Evolutionary conservation across 2,329 filamentous ascomycete genomes (phyloP).

Genomic region (Fusarium sp.): DNA sequence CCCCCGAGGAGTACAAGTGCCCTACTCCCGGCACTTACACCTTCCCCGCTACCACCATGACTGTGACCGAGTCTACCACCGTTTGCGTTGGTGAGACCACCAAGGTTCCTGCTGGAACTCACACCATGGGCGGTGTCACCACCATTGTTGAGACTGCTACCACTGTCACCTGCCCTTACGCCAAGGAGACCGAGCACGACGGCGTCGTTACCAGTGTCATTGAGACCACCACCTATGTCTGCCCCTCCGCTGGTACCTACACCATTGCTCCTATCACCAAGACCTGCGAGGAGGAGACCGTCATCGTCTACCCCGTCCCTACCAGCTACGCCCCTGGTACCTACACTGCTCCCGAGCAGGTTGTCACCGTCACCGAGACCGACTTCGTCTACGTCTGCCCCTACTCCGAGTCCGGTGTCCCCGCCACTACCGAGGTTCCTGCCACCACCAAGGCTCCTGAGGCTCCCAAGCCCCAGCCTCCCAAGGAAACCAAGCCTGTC

Average conservation of each 20-base stretch:
- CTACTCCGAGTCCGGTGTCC: slow-evolving; percentile 60
- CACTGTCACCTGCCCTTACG: slow-evolving; percentile 76
- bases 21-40: slow-evolving; percentile 79
- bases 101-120: slow-evolving; percentile 69
- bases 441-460: slow-evolving; percentile 30
- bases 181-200: slow-evolving; percentile 69
- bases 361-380: slow-evolving; percentile 76
- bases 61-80: slow-evolving; percentile 73
- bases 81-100: slow-evolving; percentile 73
- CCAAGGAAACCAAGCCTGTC: slow-evolving; percentile 36
- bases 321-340: slow-evolving; percentile 74
- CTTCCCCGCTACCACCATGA: slow-evolving; percentile 77
- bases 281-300: slow-evolving; percentile 63
- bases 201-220: slow-evolving; percentile 73
- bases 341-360: slow-evolving; percentile 75
- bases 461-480: slow-evolving; percentile 36
- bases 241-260: slow-evolving; percentile 79
- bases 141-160: slow-evolving; percentile 74
- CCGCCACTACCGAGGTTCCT: slow-evolving; percentile 43
- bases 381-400: slow-evolving; percentile 78
- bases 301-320: slow-evolving; percentile 73
- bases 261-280: slow-evolving; percentile 77
- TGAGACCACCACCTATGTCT: slow-evolving; percentile 76
- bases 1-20: slow-evolving; percentile 64
- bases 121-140: slow-evolving; percentile 79